These are phyloP conservation scores for Liquidambar formosana DNA, from an alignment of 164 flowering plant species.

Conservation along the genomic window DNA sequence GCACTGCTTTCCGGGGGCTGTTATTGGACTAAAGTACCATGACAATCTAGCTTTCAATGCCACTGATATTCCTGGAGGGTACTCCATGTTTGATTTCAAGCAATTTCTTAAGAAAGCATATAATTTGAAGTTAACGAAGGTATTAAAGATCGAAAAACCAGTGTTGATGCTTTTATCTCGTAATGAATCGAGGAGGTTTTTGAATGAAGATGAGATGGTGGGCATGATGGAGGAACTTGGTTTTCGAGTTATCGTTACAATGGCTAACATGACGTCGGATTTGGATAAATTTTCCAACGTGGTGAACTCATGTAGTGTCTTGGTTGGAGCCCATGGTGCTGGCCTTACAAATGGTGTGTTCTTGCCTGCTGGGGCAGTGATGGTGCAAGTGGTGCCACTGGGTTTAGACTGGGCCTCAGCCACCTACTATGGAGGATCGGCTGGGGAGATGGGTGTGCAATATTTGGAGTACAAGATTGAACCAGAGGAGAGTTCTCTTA, in stretches of 20 bases:
- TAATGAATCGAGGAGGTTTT: constrained; percentile 18
- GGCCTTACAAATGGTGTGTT: constrained; percentile 47
- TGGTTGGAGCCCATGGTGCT: constrained; percentile 56
- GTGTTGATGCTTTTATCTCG: constrained; percentile 35
- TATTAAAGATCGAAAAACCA: constrained; percentile 20
- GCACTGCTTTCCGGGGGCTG: constrained; percentile 50
- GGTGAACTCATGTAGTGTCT: constrained; percentile 38
- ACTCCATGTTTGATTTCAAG: constrained; percentile 36
- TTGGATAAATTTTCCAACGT: constrained; percentile 25
- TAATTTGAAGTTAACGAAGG: constrained; percentile 17
- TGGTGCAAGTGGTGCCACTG: constrained; percentile 48
- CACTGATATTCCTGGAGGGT: constrained; percentile 31
- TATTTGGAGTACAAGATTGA: constrained; percentile 45
- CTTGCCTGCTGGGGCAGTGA: constrained; percentile 47
- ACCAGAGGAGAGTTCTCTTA: constrained; percentile 44
- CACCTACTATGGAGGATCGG: constrained; percentile 30
- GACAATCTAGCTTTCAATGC: constrained; percentile 24
- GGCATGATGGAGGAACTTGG: constrained; percentile 31
- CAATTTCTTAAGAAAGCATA: constrained; percentile 32
- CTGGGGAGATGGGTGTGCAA: constrained; percentile 28
- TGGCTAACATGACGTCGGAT: constrained; percentile 23
- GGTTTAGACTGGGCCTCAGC: constrained; percentile 44
- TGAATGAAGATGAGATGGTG: constrained; percentile 41
- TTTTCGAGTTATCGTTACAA: constrained; percentile 25
- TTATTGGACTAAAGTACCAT: constrained; percentile 41